Base-by-base conservation (phyloP, 495 filamentous ascomycete genomes). In the Xylaria castorea region DNA sequence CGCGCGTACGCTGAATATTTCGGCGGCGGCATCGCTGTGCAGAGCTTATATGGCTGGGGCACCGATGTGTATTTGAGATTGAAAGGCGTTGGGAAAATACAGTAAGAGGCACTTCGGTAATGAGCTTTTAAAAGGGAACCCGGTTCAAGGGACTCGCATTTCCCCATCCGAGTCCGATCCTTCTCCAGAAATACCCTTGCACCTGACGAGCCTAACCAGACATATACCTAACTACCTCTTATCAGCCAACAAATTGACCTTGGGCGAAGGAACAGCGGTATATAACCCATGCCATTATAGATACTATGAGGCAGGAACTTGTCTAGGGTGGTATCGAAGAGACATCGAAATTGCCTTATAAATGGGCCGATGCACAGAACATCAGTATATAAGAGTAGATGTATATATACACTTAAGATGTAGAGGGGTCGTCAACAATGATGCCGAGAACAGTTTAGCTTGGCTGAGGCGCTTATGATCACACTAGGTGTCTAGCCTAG, bases 1-100 rank as follows among this genome's bases (percentile, higher is more conserved):
- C 88, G 96, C 74, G 95, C 96, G 0, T 99, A 99, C 82, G 96
- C 96, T 0, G 95, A 99, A 83, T 98, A 98, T 78, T 99, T 99
- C 85, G 96, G 96, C 2, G 96, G 96, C 1, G 94, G 95, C n/a
- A 94, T 99, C 73, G 89, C 89, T 9, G 91, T 99, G 70, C 96
- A 98, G 86, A 97, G 93, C 77, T 79, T 98, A 44, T 97, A 92
- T 86, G 96, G 96, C 18, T 99, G 96, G 96, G 96, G 96, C 3
- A 87, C 85, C 32, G 87, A 87, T 68, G 85, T 87, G 3, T 87
- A 87, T 74, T 61, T 87, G 91, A 91, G 66, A 89, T 78, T 99
- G 75, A 93, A 94, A 79, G 96, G 96, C 14, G 91, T 99, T 48
- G 94, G 93, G 4, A 92, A 86, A 79, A 88, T 92, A 36, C 50